Evolutionary conservation across 176 grass and related monocot genomes (phyloP).

Genomic region (Cenchrus fungigraminus): DNA sequence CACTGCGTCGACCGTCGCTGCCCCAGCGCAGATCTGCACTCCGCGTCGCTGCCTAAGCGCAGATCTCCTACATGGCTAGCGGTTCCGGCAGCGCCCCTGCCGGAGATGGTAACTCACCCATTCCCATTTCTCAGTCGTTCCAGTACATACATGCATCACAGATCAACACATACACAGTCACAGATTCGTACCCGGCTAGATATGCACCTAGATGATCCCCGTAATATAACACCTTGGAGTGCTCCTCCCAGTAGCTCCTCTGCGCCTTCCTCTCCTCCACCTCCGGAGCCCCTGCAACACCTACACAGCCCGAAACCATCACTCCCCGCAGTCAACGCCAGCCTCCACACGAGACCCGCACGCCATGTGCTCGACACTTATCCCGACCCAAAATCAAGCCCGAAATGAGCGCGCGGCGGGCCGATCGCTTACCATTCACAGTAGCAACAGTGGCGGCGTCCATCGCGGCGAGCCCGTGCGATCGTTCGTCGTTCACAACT

Average conservation of each 20-base stretch:
- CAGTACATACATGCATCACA: too few relatives aligned
- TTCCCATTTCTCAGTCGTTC: too few relatives aligned
- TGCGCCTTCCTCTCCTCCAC: constrained; percentile 75
- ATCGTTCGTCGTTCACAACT: not conserved
- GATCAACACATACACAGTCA: too few relatives aligned
- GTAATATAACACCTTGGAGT: constrained; percentile 39
- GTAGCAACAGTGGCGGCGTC: constrained; percentile 23
- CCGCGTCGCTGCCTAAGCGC: too few relatives aligned
- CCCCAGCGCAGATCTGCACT: too few relatives aligned
- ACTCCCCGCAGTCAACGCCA: not conserved
- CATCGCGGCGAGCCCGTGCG: constrained; percentile 17
- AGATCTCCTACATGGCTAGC: too few relatives aligned
- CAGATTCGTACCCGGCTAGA: too few relatives aligned
- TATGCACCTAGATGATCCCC: too few relatives aligned
- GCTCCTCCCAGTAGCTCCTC: constrained; percentile 92
- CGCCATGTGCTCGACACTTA: constrained; percentile 39
- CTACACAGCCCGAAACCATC: not conserved
- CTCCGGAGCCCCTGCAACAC: constrained; percentile 17
- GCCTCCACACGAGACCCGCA: not conserved
- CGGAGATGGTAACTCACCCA: too few relatives aligned
- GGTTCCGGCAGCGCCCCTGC: too few relatives aligned
- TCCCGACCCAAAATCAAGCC: not conserved
- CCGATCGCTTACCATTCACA: constrained; percentile 54
- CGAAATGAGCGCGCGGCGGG: not conserved
- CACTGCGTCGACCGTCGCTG: too few relatives aligned